Base-by-base conservation (phyloP, 441 rosid genomes). In the Viola pubescens region DNA sequence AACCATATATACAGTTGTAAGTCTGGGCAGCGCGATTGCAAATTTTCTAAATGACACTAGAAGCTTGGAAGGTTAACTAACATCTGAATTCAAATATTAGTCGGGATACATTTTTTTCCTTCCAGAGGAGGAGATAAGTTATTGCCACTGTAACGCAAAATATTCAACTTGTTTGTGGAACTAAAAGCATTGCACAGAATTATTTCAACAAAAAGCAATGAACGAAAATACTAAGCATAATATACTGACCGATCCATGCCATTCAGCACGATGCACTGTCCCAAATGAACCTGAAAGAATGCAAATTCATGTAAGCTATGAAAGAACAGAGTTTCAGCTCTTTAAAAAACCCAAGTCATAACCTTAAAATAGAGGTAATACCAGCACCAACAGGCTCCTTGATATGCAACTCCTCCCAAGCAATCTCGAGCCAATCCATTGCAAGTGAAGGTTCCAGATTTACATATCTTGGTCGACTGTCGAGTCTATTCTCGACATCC, bases 381-480 rank as follows among this genome's bases (percentile, higher is more conserved):
- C 97, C 98, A 54, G 98, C 98, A 26, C 98, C 98, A 65, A 92
- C 77, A 26, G 89, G 96, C 78, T 92, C 98, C 77, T 87, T 92
- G 62, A 92, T 79, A 75, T 76, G 96, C 51, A 92, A 70, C 57
- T 92, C 98, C 52, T 81, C 86, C 98, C 98, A 89, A 51, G 89
- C 69, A 54, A 92, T 82, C 82, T 92, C 97, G 34, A 87, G 91
- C 98, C 98, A 92, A 69, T 92, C 98, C 79, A 91, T 84, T 69
- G 94, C 98, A 53, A 92, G 96, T 58, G 92, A 89, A 78, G 96
- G 98, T 61, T 92, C 96, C 58, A 92, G 82, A 74, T 52, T 78
- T 78, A 89, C 63, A 67, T 77, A 92, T 53, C 74, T 84, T 38
- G 94, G 87, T 37, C 38, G 68, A 63, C 57, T 79, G 63, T 76